phyloP scores from a whole-genome alignment of 768 basidiomycete genomes.

The Macrolepiota fuliginosa region DNA sequence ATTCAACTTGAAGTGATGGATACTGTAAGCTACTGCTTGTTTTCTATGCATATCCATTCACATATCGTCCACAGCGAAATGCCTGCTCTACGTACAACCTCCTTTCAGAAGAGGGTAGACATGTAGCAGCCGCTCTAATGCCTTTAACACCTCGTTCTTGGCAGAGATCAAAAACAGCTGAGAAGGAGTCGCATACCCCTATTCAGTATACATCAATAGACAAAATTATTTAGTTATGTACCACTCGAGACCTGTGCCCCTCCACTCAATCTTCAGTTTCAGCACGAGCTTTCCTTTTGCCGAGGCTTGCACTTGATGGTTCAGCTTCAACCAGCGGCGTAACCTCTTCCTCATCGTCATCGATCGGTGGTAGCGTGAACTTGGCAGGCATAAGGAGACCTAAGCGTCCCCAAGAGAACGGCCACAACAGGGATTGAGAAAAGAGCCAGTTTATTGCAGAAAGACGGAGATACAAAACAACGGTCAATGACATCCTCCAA shows the following conservation, averaged over 20 bases:
- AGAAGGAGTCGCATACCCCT: not conserved
- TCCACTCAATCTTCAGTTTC: slow-evolving; percentile 3
- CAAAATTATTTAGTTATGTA: slow-evolving; percentile 8
- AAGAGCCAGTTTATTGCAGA: slow-evolving; percentile 6
- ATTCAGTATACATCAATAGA: not conserved
- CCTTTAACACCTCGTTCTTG: slow-evolving; percentile 59
- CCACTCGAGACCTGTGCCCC: not conserved
- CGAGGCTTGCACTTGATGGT: slow-evolving; percentile 22
- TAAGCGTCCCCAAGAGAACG: slow-evolving; percentile 25
- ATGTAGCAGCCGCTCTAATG: slow-evolving; percentile 88
- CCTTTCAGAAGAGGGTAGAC: slow-evolving; percentile 88
- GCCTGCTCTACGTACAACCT: slow-evolving; percentile 96
- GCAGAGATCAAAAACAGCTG: slow-evolving; percentile 33
- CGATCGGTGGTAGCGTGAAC: slow-evolving; percentile 53
- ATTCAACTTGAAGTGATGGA: slow-evolving; percentile 91
- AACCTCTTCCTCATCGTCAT: slow-evolving; percentile 59
- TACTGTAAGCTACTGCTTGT: slow-evolving; percentile 50
- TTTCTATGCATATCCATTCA: not conserved
- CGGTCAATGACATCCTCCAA: not conserved
- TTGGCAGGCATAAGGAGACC: slow-evolving; percentile 60
- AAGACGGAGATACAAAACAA: slow-evolving; percentile 1
- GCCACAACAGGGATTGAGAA: slow-evolving; percentile 7
- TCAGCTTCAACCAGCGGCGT: slow-evolving; percentile 23
- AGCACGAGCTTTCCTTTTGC: slow-evolving; percentile 37
- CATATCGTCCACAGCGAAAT: slow-evolving; percentile 55